phyloP scores from a whole-genome alignment of 2,329 filamentous ascomycete genomes.

The Hymenoscyphus fraxineus region DNA sequence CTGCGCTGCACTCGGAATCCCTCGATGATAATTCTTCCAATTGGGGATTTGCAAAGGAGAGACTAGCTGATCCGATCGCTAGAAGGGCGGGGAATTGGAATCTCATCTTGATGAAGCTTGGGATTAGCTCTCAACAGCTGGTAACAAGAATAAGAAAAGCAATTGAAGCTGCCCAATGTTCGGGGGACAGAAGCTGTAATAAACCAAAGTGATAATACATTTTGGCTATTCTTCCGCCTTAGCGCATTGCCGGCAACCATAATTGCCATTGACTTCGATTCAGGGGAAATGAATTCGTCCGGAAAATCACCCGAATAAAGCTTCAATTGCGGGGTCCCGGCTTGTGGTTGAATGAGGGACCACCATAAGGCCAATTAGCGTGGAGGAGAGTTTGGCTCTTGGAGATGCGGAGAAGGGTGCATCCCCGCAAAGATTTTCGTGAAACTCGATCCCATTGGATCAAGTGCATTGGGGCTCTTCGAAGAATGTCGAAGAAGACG shows the following conservation, averaged over 20 bases:
- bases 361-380: not conserved
- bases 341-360: not conserved
- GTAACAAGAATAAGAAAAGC: not conserved
- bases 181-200: not conserved
- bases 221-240: not conserved
- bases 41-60: constrained; percentile 25
- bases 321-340: not conserved
- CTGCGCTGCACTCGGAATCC: constrained; percentile 14
- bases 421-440: not conserved
- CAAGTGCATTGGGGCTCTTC: not conserved
- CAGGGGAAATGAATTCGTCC: not conserved
- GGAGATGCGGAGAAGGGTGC: not conserved
- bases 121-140: not conserved
- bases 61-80: constrained; percentile 22
- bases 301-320: not conserved
- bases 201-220: not conserved
- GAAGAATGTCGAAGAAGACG: not conserved
- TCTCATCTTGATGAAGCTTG: constrained; percentile 24
- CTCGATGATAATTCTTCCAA: constrained; percentile 20
- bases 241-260: not conserved
- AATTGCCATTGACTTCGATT: not conserved
- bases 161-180: not conserved
- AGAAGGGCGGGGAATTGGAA: constrained; percentile 25
- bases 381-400: not conserved
- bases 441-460: not conserved